These are phyloP conservation scores for Claviceps lovelessii DNA, from an alignment of 2,329 filamentous ascomycete genomes.

Conservation along the genomic window DNA sequence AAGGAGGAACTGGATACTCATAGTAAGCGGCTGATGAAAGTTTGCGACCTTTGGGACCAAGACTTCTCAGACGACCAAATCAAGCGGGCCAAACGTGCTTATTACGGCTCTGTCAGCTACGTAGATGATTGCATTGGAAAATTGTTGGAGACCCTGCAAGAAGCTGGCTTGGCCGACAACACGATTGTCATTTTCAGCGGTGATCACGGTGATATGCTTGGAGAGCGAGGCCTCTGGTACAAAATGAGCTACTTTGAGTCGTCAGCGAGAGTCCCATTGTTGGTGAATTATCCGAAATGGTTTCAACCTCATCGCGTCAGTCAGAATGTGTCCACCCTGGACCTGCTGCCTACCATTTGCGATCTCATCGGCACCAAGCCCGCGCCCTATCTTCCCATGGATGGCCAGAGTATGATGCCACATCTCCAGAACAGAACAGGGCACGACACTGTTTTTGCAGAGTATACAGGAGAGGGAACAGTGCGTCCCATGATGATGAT, in stretches of 20 bases:
- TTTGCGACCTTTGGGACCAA: slow-evolving; percentile 74
- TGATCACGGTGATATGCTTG: slow-evolving; percentile 92
- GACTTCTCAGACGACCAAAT: slow-evolving; percentile 76
- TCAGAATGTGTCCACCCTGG: slow-evolving; percentile 80
- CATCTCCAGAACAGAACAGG: slow-evolving; percentile 52
- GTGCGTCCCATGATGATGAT: slow-evolving; percentile 90
- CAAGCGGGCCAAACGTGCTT: slow-evolving; percentile 70
- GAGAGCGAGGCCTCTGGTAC: slow-evolving; percentile 85
- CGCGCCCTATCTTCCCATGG: slow-evolving; percentile 61
- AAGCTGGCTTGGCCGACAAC: slow-evolving; percentile 67
- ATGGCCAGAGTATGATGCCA: slow-evolving; percentile 69
- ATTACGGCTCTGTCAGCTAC: slow-evolving; percentile 87
- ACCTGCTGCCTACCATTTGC: slow-evolving; percentile 77
- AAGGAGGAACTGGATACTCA: slow-evolving; percentile 76
- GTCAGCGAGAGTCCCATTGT: slow-evolving; percentile 75
- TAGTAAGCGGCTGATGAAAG: slow-evolving; percentile 72
- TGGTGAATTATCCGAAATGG: slow-evolving; percentile 64
- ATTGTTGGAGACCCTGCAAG: slow-evolving; percentile 61
- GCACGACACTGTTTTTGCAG: slow-evolving; percentile 79
- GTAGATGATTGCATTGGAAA: slow-evolving; percentile 86
- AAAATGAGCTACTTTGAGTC: slow-evolving; percentile 97
- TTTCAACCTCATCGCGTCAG: slow-evolving; percentile 64
- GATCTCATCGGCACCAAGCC: slow-evolving; percentile 64
- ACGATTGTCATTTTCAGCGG: slow-evolving; percentile 88
- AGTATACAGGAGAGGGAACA: slow-evolving; percentile 91